These are phyloP conservation scores for Biscogniauxia mediterranea DNA, from an alignment of 2,329 filamentous ascomycete genomes.

Conservation along the genomic window DNA sequence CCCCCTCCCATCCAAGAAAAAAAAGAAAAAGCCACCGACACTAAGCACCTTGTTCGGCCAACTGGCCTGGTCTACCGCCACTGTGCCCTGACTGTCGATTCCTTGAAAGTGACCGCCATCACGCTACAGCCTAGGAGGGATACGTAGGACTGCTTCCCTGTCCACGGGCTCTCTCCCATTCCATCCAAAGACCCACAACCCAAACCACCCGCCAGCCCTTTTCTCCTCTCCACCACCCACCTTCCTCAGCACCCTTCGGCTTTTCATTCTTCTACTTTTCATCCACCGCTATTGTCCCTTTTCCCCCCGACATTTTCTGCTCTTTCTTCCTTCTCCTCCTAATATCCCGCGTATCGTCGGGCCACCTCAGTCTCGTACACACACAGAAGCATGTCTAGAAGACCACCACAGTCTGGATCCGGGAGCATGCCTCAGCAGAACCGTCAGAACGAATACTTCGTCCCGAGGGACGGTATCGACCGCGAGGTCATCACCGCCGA, in stretches of 20 bases:
- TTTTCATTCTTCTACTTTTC: conserved; percentile 22
- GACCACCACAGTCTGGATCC: conserved; percentile 35
- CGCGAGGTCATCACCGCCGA: conserved; percentile 82
- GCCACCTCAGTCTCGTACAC: conserved; percentile 14
- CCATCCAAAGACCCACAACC: conserved; percentile 12
- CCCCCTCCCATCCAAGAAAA: no score
- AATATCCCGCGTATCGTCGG: conserved; percentile 23
- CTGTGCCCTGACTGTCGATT: conserved; percentile 26
- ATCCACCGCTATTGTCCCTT: conserved; percentile 20
- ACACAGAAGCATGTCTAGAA: conserved; percentile 36
- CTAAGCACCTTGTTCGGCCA: conserved; percentile 27
- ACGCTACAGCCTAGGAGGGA: conserved; percentile 9
- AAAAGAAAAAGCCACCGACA: neutral
- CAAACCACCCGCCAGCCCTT: conserved; percentile 27
- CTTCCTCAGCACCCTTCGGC: conserved; percentile 22
- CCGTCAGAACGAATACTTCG: conserved; percentile 76
- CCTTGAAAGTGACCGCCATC: conserved; percentile 22
- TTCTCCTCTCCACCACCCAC: conserved; percentile 32
- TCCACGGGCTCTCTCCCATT: conserved; percentile 13
- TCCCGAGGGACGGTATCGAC: conserved; percentile 77
- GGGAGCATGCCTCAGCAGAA: conserved; percentile 40
- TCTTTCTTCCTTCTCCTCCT: conserved; percentile 16
- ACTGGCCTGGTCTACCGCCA: conserved; percentile 31
- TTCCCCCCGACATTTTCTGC: conserved; percentile 17
- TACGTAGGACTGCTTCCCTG: conserved; percentile 25